A percentile compares a stretch with the other conserved stretches of the same genome.
Evolutionary conservation across 1,284 basidiomycete genomes (phyloP).

Genomic region (Boletus sp.): DNA sequence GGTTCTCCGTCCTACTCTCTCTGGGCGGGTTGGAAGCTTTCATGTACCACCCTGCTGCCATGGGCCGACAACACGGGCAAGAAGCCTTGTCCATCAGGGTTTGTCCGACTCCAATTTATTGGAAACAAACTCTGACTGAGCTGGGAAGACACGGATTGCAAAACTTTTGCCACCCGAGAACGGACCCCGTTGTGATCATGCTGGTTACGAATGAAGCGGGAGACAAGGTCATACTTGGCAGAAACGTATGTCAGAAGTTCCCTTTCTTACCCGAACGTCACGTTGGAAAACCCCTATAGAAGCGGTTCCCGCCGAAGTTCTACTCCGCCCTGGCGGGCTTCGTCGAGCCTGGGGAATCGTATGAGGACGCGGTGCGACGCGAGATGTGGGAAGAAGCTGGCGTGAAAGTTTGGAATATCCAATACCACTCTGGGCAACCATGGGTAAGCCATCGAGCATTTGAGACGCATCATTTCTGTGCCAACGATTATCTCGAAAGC

Average conservation of each 20-base stretch:
- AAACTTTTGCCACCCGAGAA: slow-evolving; percentile 86
- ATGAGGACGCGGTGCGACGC: slow-evolving; percentile 90
- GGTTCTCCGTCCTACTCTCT: slow-evolving; percentile 79
- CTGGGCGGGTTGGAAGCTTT: slow-evolving; percentile 96
- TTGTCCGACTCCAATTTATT: slow-evolving; percentile 27
- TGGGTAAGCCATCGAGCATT: slow-evolving; percentile 52
- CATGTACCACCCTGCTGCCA: slow-evolving; percentile 71
- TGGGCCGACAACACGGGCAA: slow-evolving; percentile 60
- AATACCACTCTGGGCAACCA: slow-evolving; percentile 84
- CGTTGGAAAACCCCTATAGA: slow-evolving; percentile 38
- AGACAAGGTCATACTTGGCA: slow-evolving; percentile 82
- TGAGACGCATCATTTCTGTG: neutral
- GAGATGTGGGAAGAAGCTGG: slow-evolving; percentile 97
- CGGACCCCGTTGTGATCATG: slow-evolving; percentile 92
- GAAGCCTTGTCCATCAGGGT: slow-evolving; percentile 69
- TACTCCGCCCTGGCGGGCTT: slow-evolving; percentile 91
- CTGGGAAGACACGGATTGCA: slow-evolving; percentile 72
- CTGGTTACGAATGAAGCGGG: slow-evolving; percentile 75
- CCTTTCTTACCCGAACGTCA: neutral
- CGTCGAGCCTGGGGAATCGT: slow-evolving; percentile 89
- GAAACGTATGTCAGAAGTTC: slow-evolving; percentile 56
- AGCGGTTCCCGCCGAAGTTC: slow-evolving; percentile 64
- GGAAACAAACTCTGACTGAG: slow-evolving; percentile 6
- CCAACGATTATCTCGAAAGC: slow-evolving; percentile 40
- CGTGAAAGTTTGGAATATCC: slow-evolving; percentile 76